Conservation (phyloP, 2,329 filamentous ascomycete genomes). For the Cryphonectria radicalis region DNA sequence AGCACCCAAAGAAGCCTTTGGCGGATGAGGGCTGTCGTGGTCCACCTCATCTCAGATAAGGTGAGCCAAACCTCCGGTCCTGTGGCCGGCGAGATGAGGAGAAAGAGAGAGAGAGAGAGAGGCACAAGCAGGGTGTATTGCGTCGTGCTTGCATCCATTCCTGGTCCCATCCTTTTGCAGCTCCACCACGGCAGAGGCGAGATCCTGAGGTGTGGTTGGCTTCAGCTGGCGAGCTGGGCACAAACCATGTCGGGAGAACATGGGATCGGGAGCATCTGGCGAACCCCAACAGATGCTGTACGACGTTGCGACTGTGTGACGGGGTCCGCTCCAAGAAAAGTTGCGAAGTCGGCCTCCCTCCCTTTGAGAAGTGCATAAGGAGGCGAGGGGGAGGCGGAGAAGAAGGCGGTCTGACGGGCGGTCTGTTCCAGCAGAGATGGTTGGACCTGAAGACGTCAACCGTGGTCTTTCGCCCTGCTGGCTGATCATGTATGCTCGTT, state of each 20-base stretch:
- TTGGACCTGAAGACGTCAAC: background rate
- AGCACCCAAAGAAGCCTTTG: background rate
- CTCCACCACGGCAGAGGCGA: conserved; percentile 12
- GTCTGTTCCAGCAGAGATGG: background rate
- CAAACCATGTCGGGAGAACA: conserved; percentile 20
- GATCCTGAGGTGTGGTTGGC: conserved; percentile 23
- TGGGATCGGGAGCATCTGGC: conserved; percentile 22
- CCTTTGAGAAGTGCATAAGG: background rate
- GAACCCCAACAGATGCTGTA: conserved; percentile 20
- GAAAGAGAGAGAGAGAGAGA: no score
- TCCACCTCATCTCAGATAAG: conserved; percentile 30
- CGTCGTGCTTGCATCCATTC: conserved; percentile 17
- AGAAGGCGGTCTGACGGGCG: background rate
- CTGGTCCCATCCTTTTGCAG: conserved; percentile 2
- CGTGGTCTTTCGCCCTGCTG: background rate
- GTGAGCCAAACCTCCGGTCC: conserved; percentile 22
- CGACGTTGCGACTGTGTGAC: conserved; percentile 20
- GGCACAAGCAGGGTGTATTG: conserved; percentile 7
- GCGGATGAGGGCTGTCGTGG: background rate
- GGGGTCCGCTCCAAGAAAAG: background rate
- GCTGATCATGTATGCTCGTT: background rate
- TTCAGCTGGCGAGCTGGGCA: conserved; percentile 27
- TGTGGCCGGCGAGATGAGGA: conserved; percentile 20
- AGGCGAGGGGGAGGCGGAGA: background rate
- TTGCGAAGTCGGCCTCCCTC: background rate